Evolutionary conservation across 2,329 filamentous ascomycete species (phyloP).

Genomic region (Colletotrichum abscissum): DNA sequence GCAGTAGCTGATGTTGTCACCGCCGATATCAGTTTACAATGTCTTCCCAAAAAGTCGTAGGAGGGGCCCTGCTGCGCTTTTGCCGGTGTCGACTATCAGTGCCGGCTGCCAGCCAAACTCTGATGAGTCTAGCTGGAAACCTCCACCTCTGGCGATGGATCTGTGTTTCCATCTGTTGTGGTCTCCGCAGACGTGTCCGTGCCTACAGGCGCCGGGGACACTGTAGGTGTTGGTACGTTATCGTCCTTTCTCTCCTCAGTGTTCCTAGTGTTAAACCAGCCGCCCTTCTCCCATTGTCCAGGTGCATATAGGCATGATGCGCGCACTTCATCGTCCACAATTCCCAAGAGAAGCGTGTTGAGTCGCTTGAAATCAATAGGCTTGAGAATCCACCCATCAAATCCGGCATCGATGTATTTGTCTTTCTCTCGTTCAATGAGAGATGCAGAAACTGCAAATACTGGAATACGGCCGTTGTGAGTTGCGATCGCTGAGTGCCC

Average conservation of each 20-base stretch:
- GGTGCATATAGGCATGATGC: slow-evolving; percentile 73
- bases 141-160: neutral
- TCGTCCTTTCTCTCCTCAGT: slow-evolving; percentile 3
- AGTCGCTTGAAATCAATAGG: slow-evolving; percentile 85
- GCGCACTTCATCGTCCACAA: slow-evolving; percentile 70
- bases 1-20: neutral
- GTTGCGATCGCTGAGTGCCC: slow-evolving; percentile 69
- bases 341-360: slow-evolving; percentile 75
- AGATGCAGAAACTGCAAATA: slow-evolving; percentile 90
- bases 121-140: neutral
- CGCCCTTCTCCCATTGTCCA: slow-evolving; percentile 86
- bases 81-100: too few species aligned
- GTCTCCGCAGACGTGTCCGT: neutral
- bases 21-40: neutral
- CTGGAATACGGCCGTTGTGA: slow-evolving; percentile 76
- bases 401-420: slow-evolving; percentile 80
- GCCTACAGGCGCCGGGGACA: neutral
- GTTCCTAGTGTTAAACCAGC: slow-evolving; percentile 72
- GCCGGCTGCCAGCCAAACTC: neutral
- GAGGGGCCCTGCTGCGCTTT: neutral
- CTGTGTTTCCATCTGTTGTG: neutral
- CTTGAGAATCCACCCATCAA: slow-evolving; percentile 92
- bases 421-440: slow-evolving; percentile 76
- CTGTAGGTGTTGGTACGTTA: neutral
- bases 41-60: neutral